phyloP scores from a whole-genome alignment of 169 alveolate genomes.

The Eimeria praecox region DNA sequence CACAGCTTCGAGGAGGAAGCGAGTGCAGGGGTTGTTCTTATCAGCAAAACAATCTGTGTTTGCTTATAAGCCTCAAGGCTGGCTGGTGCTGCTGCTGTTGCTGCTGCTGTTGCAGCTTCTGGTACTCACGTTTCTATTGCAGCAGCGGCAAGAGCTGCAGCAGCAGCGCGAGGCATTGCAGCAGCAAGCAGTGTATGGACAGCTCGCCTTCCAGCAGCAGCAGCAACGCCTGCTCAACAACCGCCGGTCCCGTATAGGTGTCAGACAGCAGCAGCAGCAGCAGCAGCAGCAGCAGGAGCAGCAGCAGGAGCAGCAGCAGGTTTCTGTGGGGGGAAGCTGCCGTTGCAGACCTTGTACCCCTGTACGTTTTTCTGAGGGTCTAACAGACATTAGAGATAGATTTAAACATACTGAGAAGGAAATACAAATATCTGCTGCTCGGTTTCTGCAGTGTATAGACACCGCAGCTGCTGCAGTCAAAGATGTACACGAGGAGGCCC shows the following conservation, averaged over 20 bases:
- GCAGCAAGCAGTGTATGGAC: too few species aligned
- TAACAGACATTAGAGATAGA: not conserved
- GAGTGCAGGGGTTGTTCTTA: too few species aligned
- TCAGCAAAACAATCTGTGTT: not conserved
- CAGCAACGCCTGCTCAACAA: too few species aligned
- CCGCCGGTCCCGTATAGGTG: too few species aligned
- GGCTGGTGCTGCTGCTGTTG: not conserved
- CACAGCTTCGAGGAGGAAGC: too few species aligned
- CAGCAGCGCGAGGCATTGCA: not conserved
- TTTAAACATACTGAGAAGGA: not conserved
- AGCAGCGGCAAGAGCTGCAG: not conserved
- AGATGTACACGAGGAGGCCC: not conserved
- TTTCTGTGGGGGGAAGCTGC: not conserved
- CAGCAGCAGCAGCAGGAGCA: conserved; percentile 18
- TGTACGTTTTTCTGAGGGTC: not conserved
- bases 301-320: conserved; percentile 45
- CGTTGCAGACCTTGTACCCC: not conserved
- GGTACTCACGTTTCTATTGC: not conserved
- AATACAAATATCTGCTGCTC: not conserved
- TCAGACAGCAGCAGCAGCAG: conserved; percentile 34
- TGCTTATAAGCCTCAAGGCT: too few species aligned
- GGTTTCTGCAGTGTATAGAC: conserved; percentile 8
- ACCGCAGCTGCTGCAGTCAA: not conserved
- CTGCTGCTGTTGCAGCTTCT: not conserved
- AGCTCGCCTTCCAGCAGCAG: too few species aligned